Evolutionary conservation across 306 rosid genomes (phyloP), one percentile per base, ranked within the genome.

Genomic region (Vigna trinervia): DNA sequence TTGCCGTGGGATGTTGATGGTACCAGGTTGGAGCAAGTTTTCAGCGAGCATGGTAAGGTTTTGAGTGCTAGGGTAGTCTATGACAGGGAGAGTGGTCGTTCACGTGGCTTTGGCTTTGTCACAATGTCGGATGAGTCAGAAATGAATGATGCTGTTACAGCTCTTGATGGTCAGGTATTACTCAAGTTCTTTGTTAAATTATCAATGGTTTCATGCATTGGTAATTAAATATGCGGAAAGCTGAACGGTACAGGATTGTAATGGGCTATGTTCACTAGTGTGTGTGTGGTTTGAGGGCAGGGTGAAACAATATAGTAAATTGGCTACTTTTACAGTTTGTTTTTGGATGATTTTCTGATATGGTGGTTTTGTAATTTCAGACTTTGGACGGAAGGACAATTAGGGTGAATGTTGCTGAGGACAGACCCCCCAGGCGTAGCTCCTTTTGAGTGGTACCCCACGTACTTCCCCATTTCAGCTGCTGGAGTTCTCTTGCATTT

Each of bases 31-130:
- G 91, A 89, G 86, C 90, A 91, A 73, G 4, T 92, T 70, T 96
- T 96, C 85, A 91, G 93, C 8, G 96, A 91, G 66, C 98, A 96
- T 19, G 99, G 99, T 64, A 85, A 89, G 77, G 92, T 96, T 54
- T 84, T 80, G 34, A 89, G 73, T 6, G 99, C 98, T 6, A 91
- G 97, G 47, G 82, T 96, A 20, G 88, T 96, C 67, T 92, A 48
- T 58, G 98, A 96, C 82, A 87, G 99, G 80, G 99, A 96, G 36
- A 88, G 87, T 39, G 94, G 98, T 48, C 94, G 98, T 52, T 92
- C 99, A 6, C 99, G 99, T 78, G 99, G 99, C 72, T 96, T 96
- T 86, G 99, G 98, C 78, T 96, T 96, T 80, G 99, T 96, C 39
- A 89, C 92, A 53, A 81, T 92, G 88, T 74, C 94, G 17, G 81